Base-by-base conservation (phyloP, 2,329 filamentous ascomycete species). In the Mycocentrospora acerina region DNA sequence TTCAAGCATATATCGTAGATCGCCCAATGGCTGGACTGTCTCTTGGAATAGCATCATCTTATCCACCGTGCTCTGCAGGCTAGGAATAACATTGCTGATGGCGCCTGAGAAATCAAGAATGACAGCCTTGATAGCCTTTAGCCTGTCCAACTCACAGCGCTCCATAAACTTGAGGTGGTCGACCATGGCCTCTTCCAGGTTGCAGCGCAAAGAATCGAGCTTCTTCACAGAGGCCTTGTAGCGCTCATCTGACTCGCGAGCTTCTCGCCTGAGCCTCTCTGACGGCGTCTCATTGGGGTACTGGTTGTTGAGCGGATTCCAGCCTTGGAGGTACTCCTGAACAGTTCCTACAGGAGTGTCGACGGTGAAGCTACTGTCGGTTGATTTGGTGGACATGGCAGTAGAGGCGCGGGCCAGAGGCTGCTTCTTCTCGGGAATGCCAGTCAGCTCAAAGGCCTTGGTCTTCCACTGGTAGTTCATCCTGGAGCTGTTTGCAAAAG, bases 11-110 rank as follows among this genome's bases (percentile, higher is more conserved):
- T 97, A 98, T 48, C 93, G 81, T 53, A 98, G 73, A 68, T 98
- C 93, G 26, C 88, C 87, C 32, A 83, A 67, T 5, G 93, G 93
- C 68, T 97, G 93, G n/a, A 98, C 88, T 1, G 93, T 97, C 74
- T 98, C 93, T 68, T 98, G 93, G 72, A 94, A 98, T 31, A 98
- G 78, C 83, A 98, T 90, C 90, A 98, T 96, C 64, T 94, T 90
- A 72, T 98, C 93, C 16, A 98, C 90, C 0, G 90, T 90, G 42
- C 91, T 91, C 70, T 97, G 93, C 46, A 98, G 74, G 60, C 88
- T 94, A 13, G 93, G 94, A 48, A 98, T 97, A 57, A 96, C 91
- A 60, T 98, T 98, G 76, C 91, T 91, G 67, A 98, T 88, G 25
- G 91, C 90, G 30, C 93, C 93, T 4, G 91, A 96, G 68, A 98